Percentiles rank a stretch among this genome's conserved stretches.
phyloP scores from a whole-genome alignment of 441 rosid genomes.

The Gossypium schwendimanii region DNA sequence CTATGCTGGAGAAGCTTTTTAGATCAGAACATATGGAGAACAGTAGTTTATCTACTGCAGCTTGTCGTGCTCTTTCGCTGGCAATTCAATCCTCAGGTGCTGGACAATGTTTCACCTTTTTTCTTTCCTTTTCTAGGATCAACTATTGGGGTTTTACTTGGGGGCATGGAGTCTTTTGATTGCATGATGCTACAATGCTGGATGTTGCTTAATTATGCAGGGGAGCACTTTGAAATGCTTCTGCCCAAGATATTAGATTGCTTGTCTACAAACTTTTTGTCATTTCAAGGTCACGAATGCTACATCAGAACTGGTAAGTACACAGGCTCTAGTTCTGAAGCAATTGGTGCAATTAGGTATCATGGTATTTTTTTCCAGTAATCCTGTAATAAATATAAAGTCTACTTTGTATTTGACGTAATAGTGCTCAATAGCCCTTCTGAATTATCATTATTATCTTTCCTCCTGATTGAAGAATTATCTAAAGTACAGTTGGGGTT shows the following conservation, averaged over 20 bases:
- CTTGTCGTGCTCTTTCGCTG: constrained; percentile 85
- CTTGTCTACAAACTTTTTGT: constrained; percentile 73
- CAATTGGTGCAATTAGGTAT: not conserved
- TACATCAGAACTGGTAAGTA: constrained; percentile 79
- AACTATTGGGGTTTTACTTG: not conserved
- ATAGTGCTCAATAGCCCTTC: not conserved
- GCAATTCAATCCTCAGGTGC: constrained; percentile 90
- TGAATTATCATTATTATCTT: not conserved
- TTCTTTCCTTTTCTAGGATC: not conserved
- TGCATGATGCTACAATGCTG: constrained; percentile 6
- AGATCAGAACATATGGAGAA: constrained; percentile 83
- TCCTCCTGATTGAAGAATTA: not conserved
- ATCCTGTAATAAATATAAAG: not conserved
- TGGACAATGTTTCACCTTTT: constrained; percentile 12
- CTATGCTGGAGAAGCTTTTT: constrained; percentile 79
- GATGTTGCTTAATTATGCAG: constrained; percentile 41
- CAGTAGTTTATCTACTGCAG: constrained; percentile 70
- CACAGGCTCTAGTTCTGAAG: not conserved
- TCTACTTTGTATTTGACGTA: not conserved
- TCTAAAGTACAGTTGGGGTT: not conserved
- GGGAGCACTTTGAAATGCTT: constrained; percentile 73
- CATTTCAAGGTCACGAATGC: constrained; percentile 83
- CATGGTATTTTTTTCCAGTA: not conserved
- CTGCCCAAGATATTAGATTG: constrained; percentile 82
- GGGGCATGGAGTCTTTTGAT: constrained; percentile 13